These are phyloP conservation scores for Jackrogersella multiformis DNA, from an alignment of 495 filamentous ascomycete genomes.

Conservation along the genomic window DNA sequence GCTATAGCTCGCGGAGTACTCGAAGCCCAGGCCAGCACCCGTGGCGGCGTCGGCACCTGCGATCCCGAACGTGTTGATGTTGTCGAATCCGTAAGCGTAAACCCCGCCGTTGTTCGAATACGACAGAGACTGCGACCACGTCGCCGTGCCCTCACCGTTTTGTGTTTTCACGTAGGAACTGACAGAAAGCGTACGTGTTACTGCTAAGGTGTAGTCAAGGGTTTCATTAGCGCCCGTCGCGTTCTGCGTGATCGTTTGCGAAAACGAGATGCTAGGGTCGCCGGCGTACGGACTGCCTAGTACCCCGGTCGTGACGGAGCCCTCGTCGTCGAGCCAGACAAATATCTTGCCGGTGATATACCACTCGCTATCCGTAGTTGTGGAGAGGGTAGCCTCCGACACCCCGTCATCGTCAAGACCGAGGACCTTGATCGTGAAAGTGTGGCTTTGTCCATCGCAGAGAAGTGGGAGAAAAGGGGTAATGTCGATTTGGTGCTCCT, in stretches of 20 bases:
- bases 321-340: slow-evolving; percentile 71
- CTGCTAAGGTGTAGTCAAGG: slow-evolving; percentile 67
- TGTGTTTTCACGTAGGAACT: slow-evolving; percentile 63
- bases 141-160: slow-evolving; percentile 47
- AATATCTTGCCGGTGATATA: slow-evolving; percentile 87
- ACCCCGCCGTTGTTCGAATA: slow-evolving; percentile 68
- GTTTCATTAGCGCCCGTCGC: slow-evolving; percentile 67
- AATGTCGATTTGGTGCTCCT: slow-evolving; percentile 87
- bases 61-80: slow-evolving; percentile 70
- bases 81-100: slow-evolving; percentile 65
- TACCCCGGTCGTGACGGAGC: slow-evolving; percentile 65
- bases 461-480: slow-evolving; percentile 81
- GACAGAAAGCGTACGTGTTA: slow-evolving; percentile 65
- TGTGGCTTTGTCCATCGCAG: slow-evolving; percentile 70
- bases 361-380: slow-evolving; percentile 75
- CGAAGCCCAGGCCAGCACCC: slow-evolving; percentile 39
- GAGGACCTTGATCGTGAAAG: slow-evolving; percentile 74
- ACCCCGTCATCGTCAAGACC: slow-evolving; percentile 67
- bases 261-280: slow-evolving; percentile 50
- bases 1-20: slow-evolving; percentile 59
- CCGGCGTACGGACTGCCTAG: slow-evolving; percentile 19
- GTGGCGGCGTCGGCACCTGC: slow-evolving; percentile 65
- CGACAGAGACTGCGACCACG: slow-evolving; percentile 71
- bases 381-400: slow-evolving; percentile 59
- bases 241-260: slow-evolving; percentile 55